A percentile compares a stretch with the other conserved stretches of the same genome.
Evolutionary conservation across 2,329 filamentous ascomycete genomes (phyloP).

Genomic region (Aspergillus sp.): DNA sequence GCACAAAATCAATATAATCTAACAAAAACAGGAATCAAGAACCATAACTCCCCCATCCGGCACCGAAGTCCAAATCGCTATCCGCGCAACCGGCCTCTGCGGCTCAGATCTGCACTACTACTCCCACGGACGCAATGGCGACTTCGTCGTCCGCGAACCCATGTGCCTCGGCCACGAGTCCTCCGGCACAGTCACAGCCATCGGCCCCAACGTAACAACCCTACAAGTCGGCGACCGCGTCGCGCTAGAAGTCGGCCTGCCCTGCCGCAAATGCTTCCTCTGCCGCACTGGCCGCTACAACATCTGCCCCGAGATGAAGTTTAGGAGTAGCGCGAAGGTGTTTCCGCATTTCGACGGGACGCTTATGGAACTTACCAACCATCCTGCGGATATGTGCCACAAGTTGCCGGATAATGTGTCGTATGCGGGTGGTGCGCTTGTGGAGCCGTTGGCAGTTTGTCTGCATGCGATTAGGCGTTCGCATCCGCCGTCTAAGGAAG

Average conservation of each 20-base stretch:
- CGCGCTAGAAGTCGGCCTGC: slow-evolving; percentile 85
- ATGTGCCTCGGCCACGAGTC: slow-evolving; percentile 76
- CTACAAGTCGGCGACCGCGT: slow-evolving; percentile 73
- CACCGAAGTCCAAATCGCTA: slow-evolving; percentile 56
- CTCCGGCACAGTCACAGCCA: slow-evolving; percentile 66
- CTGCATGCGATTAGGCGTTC: slow-evolving; percentile 54
- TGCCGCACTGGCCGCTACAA: slow-evolving; percentile 55
- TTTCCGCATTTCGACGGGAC: slow-evolving; percentile 60
- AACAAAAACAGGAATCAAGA: slow-evolving; percentile 46
- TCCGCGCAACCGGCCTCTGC: slow-evolving; percentile 63
- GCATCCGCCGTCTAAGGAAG: slow-evolving; percentile 35
- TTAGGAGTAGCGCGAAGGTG: slow-evolving; percentile 53
- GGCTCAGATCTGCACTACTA: slow-evolving; percentile 78
- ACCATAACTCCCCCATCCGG: slow-evolving; percentile 40
- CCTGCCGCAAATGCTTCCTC: slow-evolving; percentile 60
- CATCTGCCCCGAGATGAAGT: slow-evolving; percentile 54
- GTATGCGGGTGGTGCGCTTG: slow-evolving; percentile 51
- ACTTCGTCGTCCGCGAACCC: slow-evolving; percentile 74
- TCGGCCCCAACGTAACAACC: slow-evolving; percentile 56
- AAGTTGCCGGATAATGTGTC: slow-evolving; percentile 48
- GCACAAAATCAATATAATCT: slow-evolving; percentile 1
- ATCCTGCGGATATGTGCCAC: slow-evolving; percentile 55
- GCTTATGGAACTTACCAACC: slow-evolving; percentile 55
- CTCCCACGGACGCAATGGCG: slow-evolving; percentile 76
- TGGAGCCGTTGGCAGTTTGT: slow-evolving; percentile 56